Conservation (phyloP, 345 rosid species). For the Hibiscus tridactylites region DNA sequence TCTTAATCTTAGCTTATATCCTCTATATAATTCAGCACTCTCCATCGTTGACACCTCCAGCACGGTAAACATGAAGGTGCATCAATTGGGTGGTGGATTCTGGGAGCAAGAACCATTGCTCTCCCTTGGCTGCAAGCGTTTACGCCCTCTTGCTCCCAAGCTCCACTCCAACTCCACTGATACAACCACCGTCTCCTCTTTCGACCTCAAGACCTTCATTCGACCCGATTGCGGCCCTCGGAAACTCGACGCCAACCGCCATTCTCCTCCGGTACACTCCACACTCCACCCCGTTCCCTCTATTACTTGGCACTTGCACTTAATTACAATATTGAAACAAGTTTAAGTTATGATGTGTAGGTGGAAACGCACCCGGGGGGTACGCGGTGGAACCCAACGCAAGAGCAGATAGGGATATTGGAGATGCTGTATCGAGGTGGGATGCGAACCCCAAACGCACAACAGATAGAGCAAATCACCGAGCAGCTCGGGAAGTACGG, state of each 20-base stretch:
- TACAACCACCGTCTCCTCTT: conserved; percentile 37
- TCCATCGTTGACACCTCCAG: conserved; percentile 29
- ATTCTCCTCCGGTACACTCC: conserved; percentile 33
- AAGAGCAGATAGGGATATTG: conserved; percentile 89
- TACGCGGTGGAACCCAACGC: conserved; percentile 97
- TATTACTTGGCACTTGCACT: neutral
- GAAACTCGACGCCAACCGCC: conserved; percentile 36
- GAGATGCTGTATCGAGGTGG: conserved; percentile 90
- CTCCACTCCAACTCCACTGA: conserved; percentile 30
- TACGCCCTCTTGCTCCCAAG: conserved; percentile 85
- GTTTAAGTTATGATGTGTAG: conserved; percentile 19
- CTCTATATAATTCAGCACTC: conserved; percentile 39
- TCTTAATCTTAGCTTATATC: neutral
- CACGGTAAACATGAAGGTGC: conserved; percentile 80
- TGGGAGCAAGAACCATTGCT: conserved; percentile 77
- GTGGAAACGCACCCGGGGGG: conserved; percentile 94
- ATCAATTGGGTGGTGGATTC: conserved; percentile 64
- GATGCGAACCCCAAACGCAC: conserved; percentile 90
- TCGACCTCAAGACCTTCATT: conserved; percentile 90
- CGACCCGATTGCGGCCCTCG: conserved; percentile 57
- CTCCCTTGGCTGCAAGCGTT: conserved; percentile 76
- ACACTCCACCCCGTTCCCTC: neutral
- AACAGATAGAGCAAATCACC: conserved; percentile 91
- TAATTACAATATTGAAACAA: neutral
- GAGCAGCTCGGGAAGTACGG: conserved; percentile 75